Percentiles rank a stretch among this genome's conserved stretches.
These are phyloP conservation scores for Gremmenia infestans DNA, from an alignment of 2,329 filamentous ascomycete species.

Conservation along the genomic window DNA sequence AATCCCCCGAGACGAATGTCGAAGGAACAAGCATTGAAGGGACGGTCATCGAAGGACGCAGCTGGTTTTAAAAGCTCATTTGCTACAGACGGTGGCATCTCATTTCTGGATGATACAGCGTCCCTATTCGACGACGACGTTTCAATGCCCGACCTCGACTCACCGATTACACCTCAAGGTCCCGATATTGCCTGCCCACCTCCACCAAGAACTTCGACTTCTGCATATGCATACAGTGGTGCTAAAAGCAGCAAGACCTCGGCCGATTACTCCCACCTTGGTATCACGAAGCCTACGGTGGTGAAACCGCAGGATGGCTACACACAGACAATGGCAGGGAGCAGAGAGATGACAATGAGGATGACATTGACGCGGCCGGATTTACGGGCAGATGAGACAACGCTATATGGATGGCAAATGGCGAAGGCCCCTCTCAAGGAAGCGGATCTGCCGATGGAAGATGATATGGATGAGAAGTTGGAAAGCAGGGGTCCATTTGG, in stretches of 20 bases:
- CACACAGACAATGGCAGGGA: conserved; percentile 49
- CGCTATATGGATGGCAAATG: conserved; percentile 65
- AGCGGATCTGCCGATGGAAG: conserved; percentile 51
- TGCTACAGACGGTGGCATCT: conserved; percentile 47
- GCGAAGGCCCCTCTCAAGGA: conserved; percentile 33
- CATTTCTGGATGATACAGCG: conserved; percentile 54
- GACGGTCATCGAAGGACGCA: conserved; percentile 21
- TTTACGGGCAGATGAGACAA: conserved; percentile 68
- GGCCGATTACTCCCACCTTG: conserved; percentile 34
- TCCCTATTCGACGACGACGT: conserved; percentile 51
- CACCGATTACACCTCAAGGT: conserved; percentile 33
- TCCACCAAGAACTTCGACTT: conserved; percentile 20
- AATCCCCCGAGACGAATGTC: conserved; percentile 20
- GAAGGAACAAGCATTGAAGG: conserved; percentile 19
- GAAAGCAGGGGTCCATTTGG: conserved; percentile 32
- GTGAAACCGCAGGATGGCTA: conserved; percentile 35
- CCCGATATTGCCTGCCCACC: conserved; percentile 25
- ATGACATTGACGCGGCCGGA: conserved; percentile 94
- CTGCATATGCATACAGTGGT: background rate
- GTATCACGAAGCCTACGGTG: conserved; percentile 22
- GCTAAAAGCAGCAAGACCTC: conserved; percentile 33
- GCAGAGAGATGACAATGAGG: conserved; percentile 88
- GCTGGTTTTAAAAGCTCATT: conserved; percentile 26
- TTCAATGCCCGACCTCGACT: conserved; percentile 54
- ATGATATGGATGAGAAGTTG: conserved; percentile 51